A percentile compares a stretch with the other conserved stretches of the same genome.
Conservation (phyloP, 1,284 basidiomycete species). For the Termitomyces sp. region DNA sequence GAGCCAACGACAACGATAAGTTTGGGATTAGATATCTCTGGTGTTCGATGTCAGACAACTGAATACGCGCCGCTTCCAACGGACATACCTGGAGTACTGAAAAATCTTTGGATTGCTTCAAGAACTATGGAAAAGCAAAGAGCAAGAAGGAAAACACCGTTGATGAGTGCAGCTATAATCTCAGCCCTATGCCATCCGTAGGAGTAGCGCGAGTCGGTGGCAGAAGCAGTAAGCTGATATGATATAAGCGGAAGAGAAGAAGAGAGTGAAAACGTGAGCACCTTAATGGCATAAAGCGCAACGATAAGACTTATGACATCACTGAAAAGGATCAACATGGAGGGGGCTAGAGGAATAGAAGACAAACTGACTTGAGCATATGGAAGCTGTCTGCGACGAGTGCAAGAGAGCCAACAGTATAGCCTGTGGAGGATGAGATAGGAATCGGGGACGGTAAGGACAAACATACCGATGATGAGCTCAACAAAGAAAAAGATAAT, state of each 20-base stretch:
- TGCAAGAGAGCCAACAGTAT: conserved; percentile 90
- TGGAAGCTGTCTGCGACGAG: conserved; percentile 97
- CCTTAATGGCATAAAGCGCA: conserved; percentile 95
- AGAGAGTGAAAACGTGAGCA: conserved; percentile 25
- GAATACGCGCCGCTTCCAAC: conserved; percentile 2
- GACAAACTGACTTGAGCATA: conserved; percentile 80
- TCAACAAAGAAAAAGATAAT: conserved; percentile 91
- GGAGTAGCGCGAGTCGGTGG: conserved; percentile 68
- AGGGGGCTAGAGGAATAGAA: conserved; percentile 10
- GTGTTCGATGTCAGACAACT: conserved; percentile 7
- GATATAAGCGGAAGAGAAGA: conserved; percentile 2
- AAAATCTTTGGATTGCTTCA: conserved; percentile 89
- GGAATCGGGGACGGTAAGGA: conserved; percentile 4
- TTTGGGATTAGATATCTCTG: conserved; percentile 85
- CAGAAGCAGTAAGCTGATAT: conserved; percentile 51
- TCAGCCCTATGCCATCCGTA: conserved; percentile 99
- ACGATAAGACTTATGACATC: conserved; percentile 94
- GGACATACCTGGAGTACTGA: conserved; percentile 70
- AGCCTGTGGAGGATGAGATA: conserved; percentile 47
- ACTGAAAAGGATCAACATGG: conserved; percentile 36
- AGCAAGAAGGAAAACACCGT: conserved; percentile 91
- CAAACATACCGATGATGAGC: conserved; percentile 65
- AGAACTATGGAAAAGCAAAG: conserved; percentile 96
- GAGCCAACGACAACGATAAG: conserved; percentile 90
- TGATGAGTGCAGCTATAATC: conserved; percentile 91